Evolutionary conservation across 2,329 filamentous ascomycete species (phyloP), one percentile per base, ranked within the genome.

Genomic region (Leptographium lundbergii): DNA sequence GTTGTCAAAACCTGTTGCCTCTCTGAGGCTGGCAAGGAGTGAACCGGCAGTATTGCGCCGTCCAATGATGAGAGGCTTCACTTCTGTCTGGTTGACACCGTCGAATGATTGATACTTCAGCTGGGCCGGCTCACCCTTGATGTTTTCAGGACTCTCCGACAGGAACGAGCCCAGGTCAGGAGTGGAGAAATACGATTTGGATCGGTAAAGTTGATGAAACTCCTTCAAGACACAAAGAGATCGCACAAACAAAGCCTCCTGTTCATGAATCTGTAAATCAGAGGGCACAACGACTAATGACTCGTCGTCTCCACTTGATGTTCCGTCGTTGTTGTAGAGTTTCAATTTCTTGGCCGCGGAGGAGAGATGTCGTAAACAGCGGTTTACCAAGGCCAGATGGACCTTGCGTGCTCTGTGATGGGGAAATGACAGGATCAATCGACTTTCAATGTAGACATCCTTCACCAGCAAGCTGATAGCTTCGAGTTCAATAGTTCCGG

Each of bases 91-190:
- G 1, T 71, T 71, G 27, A 77, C 70, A 14, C 81, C 82, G 66
- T 87, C 81, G 65, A 90, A 90, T 1, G 82, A 82, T 69, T 92
- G 88, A 66, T 88, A 92, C 57, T 83, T 85, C 22, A 94, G 77
- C 56, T 82, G 79, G 1, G 89, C 76, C 2, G 78, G 73, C 45
- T 87, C 81, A 7, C 88, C 88, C 63, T 80, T 79, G 0, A 84
- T 69, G 42, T 77, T 70, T 39, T 78, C 76, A 0, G 79, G 75
- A 4, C 74, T 72, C 34, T 77, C 72, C 2, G 80, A 71, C 56
- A 85, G 78, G 29, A 81, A 69, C 10, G 78, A 75, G 60, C 79
- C 72, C 57, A 82, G 67, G 61, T 83, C 81, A 1, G 84, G 81
- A 10, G 79, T 76, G 7, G 81, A 77, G 62, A 85, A 82, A 54